A percentile compares a stretch with the other conserved stretches of the same genome.
Conservation (phyloP, 306 rosid species). For the Carpinus fangiana region DNA sequence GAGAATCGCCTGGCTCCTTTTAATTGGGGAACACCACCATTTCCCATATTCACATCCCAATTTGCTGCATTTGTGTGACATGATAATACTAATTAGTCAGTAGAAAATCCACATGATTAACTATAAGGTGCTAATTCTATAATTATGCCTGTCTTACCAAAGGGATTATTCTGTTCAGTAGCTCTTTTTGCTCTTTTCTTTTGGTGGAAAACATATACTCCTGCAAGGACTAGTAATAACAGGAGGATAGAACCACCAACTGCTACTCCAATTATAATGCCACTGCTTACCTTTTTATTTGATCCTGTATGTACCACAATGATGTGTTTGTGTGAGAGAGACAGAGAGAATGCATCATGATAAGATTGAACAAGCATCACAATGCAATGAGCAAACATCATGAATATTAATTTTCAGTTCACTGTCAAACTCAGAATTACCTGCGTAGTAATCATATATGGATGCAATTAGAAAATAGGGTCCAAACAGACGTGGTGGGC, state of each 20-base stretch:
- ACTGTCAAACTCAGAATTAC: conserved; percentile 25
- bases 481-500: conserved; percentile 43
- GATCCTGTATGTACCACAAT: not conserved
- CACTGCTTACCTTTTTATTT: conserved; percentile 31
- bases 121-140: not conserved
- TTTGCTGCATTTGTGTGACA: conserved; percentile 39
- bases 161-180: conserved; percentile 40
- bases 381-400: not conserved
- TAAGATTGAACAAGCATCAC: not conserved
- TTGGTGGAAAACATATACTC: conserved; percentile 47
- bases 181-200: conserved; percentile 47
- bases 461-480: conserved; percentile 43
- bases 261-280: conserved; percentile 57
- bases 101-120: not conserved
- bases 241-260: conserved; percentile 54
- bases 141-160: conserved; percentile 24
- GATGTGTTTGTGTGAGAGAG: not conserved
- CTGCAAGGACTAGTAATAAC: conserved; percentile 41
- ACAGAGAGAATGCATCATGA: not conserved
- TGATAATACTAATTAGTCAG: conserved; percentile 2
- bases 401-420: not conserved
- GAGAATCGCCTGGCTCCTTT: conserved; percentile 68
- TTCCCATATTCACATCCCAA: conserved; percentile 46
- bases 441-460: conserved; percentile 21
- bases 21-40: conserved; percentile 38